These are phyloP conservation scores for Aspergillus coremiiformis DNA, from an alignment of 495 filamentous ascomycete species.

Conservation along the genomic window DNA sequence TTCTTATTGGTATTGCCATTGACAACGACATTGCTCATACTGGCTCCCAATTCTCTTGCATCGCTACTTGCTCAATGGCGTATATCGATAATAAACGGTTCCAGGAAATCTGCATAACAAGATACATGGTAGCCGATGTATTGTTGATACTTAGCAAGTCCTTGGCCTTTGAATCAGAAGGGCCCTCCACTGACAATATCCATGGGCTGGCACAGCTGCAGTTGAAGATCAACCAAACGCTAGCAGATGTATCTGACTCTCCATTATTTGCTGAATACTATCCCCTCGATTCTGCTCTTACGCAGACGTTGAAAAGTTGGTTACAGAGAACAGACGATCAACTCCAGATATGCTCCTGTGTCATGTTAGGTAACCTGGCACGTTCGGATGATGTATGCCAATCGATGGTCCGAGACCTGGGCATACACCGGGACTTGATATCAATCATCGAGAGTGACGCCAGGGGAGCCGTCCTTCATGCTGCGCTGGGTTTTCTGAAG, in stretches of 20 bases:
- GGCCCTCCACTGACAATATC: slow-evolving; percentile 38
- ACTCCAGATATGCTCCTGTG: slow-evolving; percentile 65
- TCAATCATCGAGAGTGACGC: slow-evolving; percentile 40
- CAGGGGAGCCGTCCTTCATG: slow-evolving; percentile 52
- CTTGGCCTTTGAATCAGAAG: slow-evolving; percentile 19
- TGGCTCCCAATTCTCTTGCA: slow-evolving; percentile 26
- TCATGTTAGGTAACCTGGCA: slow-evolving; percentile 71
- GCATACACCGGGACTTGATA: slow-evolving; percentile 51
- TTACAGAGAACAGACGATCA: slow-evolving; percentile 43
- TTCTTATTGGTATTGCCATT: slow-evolving; percentile 29
- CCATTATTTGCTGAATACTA: slow-evolving; percentile 46
- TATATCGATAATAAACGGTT: slow-evolving; percentile 37
- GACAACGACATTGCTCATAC: slow-evolving; percentile 17
- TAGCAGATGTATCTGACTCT: slow-evolving; percentile 58
- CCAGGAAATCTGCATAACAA: slow-evolving; percentile 33
- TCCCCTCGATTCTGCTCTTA: slow-evolving; percentile 41
- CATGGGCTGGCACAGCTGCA: slow-evolving; percentile 48
- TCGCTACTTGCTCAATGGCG: slow-evolving; percentile 26
- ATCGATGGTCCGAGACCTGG: slow-evolving; percentile 45
- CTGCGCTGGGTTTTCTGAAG: slow-evolving; percentile 66
- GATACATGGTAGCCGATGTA: slow-evolving; percentile 25
- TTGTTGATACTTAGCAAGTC: slow-evolving; percentile 30
- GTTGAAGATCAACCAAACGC: slow-evolving; percentile 45
- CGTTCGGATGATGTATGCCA: slow-evolving; percentile 59
- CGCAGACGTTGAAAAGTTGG: slow-evolving; percentile 50